Evolutionary conservation across 208 protist genomes (phyloP).

Genomic region (Leishmania martiniquensis): DNA sequence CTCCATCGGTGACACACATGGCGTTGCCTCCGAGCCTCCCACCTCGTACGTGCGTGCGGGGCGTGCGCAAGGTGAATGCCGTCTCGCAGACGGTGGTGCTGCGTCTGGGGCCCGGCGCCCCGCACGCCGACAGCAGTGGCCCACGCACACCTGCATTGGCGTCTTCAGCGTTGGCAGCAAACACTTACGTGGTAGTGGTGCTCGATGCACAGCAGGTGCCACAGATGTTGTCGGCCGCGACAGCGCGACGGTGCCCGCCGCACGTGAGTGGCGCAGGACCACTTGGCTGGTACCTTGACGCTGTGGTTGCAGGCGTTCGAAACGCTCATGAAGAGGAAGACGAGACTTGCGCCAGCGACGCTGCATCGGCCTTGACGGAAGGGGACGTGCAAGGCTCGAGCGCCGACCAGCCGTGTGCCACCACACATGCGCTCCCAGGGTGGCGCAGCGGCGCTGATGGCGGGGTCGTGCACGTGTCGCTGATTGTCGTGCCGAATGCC

Average conservation of each 20-base stretch:
- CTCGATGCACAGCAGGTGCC: slow-evolving; percentile 35
- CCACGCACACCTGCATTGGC: neutral
- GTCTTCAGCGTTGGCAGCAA: slow-evolving; percentile 1
- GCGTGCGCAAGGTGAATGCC: slow-evolving; percentile 17
- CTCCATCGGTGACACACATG: neutral
- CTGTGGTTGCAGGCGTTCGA: slow-evolving; percentile 13
- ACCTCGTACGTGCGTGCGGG: slow-evolving; percentile 3
- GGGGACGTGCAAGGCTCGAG: neutral
- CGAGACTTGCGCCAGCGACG: neutral
- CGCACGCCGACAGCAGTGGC: neutral
- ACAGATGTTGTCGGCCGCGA: slow-evolving; percentile 22
- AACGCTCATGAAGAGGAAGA: neutral
- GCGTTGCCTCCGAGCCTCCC: slow-evolving; percentile 7
- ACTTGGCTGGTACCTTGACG: slow-evolving; percentile 31
- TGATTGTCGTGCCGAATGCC: slow-evolving; percentile 25
- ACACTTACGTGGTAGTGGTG: slow-evolving; percentile 16
- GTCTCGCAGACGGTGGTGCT: slow-evolving; percentile 32
- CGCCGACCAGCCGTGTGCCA: neutral
- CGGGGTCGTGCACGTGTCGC: slow-evolving; percentile 11
- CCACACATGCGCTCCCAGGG: neutral
- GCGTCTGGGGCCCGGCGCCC: neutral
- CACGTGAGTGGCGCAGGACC: slow-evolving; percentile 31
- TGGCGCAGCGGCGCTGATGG: neutral
- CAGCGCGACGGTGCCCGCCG: slow-evolving; percentile 13
- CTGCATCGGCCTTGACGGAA: neutral